Evolutionary conservation across 1,139 yeast genomes (phyloP), one percentile per base, ranked within the genome.

Genomic region (Saccharomyces hybrid): DNA sequence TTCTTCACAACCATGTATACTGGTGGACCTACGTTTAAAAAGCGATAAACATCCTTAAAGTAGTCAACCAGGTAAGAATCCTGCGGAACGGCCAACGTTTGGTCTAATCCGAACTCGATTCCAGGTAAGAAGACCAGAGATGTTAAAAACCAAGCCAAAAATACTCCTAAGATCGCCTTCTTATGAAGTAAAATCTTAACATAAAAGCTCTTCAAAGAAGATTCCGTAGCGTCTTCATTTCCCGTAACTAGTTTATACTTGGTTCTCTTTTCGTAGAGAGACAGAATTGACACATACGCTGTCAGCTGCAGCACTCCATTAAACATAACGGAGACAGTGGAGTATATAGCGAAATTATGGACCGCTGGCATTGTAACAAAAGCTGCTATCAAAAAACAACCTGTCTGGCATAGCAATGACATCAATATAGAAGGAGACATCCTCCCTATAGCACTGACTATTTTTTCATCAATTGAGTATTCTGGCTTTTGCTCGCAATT

Each of bases 281-380:
- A 69, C 57, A 93, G 71, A 2, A 89, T 77, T 0, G 96, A 79
- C 5, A 89, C 79, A 68, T 91, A 91, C 51, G 86, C 81, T 0
- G 97, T 89, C 71, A 90, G 72, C 66, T 93, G 98, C 34, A 93
- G 74, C 0, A 83, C 50, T 2, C 93, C 84, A 67, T 93, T 91
- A 62, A 88, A 74, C 13, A 84, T 67, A 2, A 93, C 84, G 0
- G 98, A 95, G 9, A 91, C 88, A 0, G 96, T 95, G 13, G 96
- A 88, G 66, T 88, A 93, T 27, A 84, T 73, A 0, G 99, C 97
- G 76, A 93, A 93, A 69, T 91, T 93, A 59, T 85, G 79, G 7
- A 91, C 98, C 0, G 98, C 98, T 2, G 98, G 98, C 97, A 91
- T 93, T 16, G 84, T 79, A 5, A 93, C 98, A 6, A 77, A 71